These are phyloP conservation scores for Zizania latifolia DNA, from an alignment of 176 grass and related monocot genomes.

Conservation along the genomic window DNA sequence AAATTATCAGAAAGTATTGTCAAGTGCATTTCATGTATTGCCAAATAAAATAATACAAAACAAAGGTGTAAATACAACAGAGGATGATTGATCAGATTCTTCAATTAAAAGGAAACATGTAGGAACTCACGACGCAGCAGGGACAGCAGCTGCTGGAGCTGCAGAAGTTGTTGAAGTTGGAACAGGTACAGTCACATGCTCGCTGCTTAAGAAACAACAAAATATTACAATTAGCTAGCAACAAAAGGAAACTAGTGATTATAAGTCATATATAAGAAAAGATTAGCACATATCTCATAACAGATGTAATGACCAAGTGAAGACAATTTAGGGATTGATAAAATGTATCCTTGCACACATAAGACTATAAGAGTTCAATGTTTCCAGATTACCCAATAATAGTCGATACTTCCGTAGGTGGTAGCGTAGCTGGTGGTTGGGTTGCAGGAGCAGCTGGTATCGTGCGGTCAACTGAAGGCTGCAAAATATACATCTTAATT, in stretches of 20 bases:
- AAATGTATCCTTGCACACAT: neutral
- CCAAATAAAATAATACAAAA: neutral
- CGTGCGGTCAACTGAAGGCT: constrained; percentile 25
- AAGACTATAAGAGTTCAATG: neutral
- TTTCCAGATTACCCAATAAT: neutral
- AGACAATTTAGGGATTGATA: neutral
- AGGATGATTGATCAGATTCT: neutral
- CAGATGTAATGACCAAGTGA: neutral
- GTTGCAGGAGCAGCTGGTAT: constrained; percentile 19
- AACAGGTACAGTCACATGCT: constrained; percentile 15
- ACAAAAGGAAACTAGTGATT: neutral
- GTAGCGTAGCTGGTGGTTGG: constrained; percentile 6
- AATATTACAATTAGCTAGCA: neutral
- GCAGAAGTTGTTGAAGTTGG: constrained; percentile 15
- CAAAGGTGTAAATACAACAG: neutral
- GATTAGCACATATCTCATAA: neutral
- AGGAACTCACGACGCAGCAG: constrained; percentile 24
- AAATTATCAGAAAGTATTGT: neutral
- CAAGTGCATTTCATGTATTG: neutral
- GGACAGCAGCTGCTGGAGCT: constrained; percentile 15
- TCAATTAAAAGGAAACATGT: neutral
- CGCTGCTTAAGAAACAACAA: constrained; percentile 11
- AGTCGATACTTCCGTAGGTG: constrained; percentile 20
- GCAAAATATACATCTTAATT: constrained; percentile 9
- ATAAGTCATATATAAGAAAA: constrained; percentile 9